These are phyloP conservation scores for Melaleuca quinquenervia DNA, from an alignment of 345 rosid species.

Conservation along the genomic window DNA sequence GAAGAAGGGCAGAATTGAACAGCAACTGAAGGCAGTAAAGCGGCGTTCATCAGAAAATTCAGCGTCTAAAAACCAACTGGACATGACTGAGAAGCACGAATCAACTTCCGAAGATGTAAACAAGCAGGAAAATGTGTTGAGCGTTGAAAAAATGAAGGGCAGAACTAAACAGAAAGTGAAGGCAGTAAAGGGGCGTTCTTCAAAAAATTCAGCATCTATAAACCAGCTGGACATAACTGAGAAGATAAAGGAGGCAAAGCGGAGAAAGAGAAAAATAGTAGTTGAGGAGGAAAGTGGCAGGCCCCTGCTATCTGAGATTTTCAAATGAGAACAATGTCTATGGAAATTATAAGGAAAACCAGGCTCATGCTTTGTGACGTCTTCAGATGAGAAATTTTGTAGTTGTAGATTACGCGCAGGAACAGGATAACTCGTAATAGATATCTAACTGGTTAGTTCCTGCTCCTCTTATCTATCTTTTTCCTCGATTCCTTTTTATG, in stretches of 20 bases:
- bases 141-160: not conserved
- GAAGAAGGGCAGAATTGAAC: not conserved
- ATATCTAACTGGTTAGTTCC: not conserved
- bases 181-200: not conserved
- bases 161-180: not conserved
- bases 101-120: not conserved
- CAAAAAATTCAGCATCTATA: not conserved
- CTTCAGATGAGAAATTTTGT: not conserved
- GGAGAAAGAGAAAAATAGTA: not conserved
- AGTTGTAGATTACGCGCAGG: not conserved
- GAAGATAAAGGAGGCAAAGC: conserved; percentile 10
- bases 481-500: not conserved
- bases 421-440: not conserved
- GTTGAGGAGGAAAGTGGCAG: conserved; percentile 1
- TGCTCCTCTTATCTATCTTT: not conserved
- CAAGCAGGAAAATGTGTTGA: not conserved
- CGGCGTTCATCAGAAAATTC: not conserved
- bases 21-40: conserved; percentile 4
- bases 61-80: not conserved
- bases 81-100: not conserved
- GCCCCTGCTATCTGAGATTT: conserved; percentile 7
- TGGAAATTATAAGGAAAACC: not conserved
- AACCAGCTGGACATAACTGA: not conserved
- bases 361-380: not conserved
- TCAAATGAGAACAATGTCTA: not conserved